Conservation (phyloP, 257 asterid species). For the Knoxia roxburghii region DNA sequence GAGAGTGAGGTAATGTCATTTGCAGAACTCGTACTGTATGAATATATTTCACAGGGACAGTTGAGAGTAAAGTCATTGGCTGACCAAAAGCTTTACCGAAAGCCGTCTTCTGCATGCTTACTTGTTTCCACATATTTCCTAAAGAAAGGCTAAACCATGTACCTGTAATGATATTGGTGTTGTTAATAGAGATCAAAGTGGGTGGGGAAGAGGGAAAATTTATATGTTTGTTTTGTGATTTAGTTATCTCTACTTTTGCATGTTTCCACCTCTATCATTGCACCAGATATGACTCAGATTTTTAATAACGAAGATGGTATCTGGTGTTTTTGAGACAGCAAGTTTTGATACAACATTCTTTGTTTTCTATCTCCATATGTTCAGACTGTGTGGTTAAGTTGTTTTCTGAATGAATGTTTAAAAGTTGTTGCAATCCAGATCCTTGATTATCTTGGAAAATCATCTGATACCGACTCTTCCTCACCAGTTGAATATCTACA, state of each 20-base stretch:
- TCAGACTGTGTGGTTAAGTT: not conserved
- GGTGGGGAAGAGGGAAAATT: not conserved
- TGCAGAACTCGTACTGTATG: slow-evolving; percentile 13
- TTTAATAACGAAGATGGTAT: too few species aligned
- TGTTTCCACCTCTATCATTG: too few species aligned
- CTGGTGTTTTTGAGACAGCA: not conserved
- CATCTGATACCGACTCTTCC: slow-evolving; percentile 72
- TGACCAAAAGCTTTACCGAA: not conserved
- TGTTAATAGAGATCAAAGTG: too few species aligned
- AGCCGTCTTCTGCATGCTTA: not conserved
- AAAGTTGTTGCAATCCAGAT: slow-evolving; percentile 38
- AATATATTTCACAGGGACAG: not conserved
- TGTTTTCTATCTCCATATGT: not conserved
- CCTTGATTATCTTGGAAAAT: slow-evolving; percentile 67
- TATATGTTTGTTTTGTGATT: not conserved
- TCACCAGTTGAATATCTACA: slow-evolving; percentile 72
- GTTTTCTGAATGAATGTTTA: not conserved
- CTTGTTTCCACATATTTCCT: not conserved
- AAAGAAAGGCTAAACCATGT: not conserved
- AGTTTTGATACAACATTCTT: not conserved
- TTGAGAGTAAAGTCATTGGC: not conserved
- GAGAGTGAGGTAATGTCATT: slow-evolving; percentile 69
- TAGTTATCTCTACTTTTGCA: not conserved
- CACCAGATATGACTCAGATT: too few species aligned
- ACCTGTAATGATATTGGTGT: not conserved